Evolutionary conservation across 2,329 filamentous ascomycete species (phyloP).

Genomic region (Hymenoscyphus occultus): DNA sequence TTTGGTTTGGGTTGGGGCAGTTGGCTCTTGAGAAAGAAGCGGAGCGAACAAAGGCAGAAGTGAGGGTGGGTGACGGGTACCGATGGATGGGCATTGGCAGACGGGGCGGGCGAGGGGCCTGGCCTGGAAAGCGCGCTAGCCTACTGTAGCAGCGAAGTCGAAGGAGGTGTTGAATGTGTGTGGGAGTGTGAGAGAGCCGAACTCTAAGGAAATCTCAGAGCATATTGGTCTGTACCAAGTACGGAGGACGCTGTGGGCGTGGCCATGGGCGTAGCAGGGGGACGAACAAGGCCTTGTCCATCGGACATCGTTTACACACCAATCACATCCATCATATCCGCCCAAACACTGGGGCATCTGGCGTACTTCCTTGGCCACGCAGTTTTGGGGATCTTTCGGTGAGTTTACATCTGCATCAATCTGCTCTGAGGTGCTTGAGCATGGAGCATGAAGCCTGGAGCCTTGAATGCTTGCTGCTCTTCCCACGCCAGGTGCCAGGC

Average conservation of each 20-base stretch:
- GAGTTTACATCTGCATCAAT: neutral
- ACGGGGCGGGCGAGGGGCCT: neutral
- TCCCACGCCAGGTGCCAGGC: neutral
- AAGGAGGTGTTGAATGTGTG: neutral
- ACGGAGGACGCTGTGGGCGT: too few species aligned
- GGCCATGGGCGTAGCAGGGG: neutral
- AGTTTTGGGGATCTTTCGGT: neutral
- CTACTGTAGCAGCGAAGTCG: neutral
- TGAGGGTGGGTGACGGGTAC: constrained; percentile 1
- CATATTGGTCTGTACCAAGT: too few species aligned
- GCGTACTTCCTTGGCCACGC: neutral
- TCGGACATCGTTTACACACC: constrained; percentile 3
- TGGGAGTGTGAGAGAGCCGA: neutral
- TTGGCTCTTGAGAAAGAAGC: constrained; percentile 2
- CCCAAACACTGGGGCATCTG: neutral
- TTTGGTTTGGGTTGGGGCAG: constrained; percentile 1
- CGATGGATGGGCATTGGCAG: neutral
- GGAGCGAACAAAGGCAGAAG: neutral
- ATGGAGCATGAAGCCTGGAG: too few species aligned
- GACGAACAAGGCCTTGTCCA: neutral
- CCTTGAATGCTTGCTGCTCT: neutral
- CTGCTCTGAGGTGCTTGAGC: neutral
- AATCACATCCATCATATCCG: neutral
- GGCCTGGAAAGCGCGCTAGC: neutral
- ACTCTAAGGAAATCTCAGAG: too few species aligned